These are phyloP conservation scores for Cordyceps fumosorosea DNA, from an alignment of 2,329 filamentous ascomycete genomes.

Conservation along the genomic window DNA sequence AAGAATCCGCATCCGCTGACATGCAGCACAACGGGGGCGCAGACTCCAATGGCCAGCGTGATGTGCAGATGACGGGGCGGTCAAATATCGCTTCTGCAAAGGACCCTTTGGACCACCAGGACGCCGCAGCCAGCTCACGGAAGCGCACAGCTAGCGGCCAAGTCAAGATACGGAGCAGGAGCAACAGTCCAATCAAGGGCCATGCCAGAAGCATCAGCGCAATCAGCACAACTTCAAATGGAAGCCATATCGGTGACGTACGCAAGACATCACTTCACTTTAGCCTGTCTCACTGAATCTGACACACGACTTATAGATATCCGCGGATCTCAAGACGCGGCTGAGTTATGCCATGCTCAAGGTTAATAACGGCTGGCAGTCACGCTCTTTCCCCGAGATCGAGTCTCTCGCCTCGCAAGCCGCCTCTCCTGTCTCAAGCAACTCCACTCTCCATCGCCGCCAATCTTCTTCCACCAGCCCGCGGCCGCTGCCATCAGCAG, in stretches of 20 bases:
- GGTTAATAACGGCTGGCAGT: conserved; percentile 83
- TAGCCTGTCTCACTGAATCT: neutral
- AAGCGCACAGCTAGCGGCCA: conserved; percentile 75
- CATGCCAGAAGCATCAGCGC: conserved; percentile 69
- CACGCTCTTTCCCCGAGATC: conserved; percentile 68
- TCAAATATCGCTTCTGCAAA: conserved; percentile 51
- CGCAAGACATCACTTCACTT: conserved; percentile 24
- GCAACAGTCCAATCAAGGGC: conserved; percentile 42
- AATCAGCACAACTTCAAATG: conserved; percentile 52
- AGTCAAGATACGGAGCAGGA: conserved; percentile 50
- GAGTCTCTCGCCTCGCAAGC: conserved; percentile 66
- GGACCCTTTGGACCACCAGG: conserved; percentile 36
- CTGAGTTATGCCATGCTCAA: conserved; percentile 93
- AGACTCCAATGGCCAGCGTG: conserved; percentile 7
- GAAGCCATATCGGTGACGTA: conserved; percentile 74
- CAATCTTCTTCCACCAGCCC: conserved; percentile 48
- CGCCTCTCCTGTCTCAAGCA: conserved; percentile 55
- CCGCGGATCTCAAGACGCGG: conserved; percentile 72
- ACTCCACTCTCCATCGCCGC: conserved; percentile 47
- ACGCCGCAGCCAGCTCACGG: conserved; percentile 38
- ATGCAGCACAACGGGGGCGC: neutral
- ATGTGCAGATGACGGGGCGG: conserved; percentile 52
- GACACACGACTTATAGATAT: conserved; percentile 46
- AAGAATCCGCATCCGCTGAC: conserved; percentile 7
- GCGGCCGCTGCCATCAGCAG: conserved; percentile 32